These are phyloP conservation scores for Coniochaeta ligniaria DNA, from an alignment of 2,329 filamentous ascomycete genomes.

Conservation along the genomic window DNA sequence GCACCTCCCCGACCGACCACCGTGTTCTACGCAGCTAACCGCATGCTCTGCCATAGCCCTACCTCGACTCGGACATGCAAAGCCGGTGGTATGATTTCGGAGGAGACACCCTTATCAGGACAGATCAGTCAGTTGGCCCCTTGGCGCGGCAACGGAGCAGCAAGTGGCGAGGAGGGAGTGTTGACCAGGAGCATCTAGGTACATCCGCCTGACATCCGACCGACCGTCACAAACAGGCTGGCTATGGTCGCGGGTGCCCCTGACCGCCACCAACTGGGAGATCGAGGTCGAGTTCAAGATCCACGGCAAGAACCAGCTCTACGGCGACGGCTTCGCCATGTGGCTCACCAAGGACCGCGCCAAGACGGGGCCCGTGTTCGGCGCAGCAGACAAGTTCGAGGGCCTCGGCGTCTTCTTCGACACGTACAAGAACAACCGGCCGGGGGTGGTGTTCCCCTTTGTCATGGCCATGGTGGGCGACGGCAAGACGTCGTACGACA, in stretches of 20 bases:
- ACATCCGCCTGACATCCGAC: constrained; percentile 88
- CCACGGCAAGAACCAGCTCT: constrained; percentile 79
- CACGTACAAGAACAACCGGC: constrained; percentile 99
- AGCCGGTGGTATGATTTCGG: constrained; percentile 99
- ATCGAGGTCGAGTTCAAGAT: constrained; percentile 95
- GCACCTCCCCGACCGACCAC: constrained; percentile 19
- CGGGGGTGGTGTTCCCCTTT: constrained; percentile 91
- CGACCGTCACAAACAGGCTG: constrained; percentile 85
- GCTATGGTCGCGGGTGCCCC: constrained; percentile 87
- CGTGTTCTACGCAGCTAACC: background rate
- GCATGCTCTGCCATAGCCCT: constrained; percentile 54
- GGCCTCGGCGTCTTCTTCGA: constrained; percentile 94
- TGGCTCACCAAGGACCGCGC: constrained; percentile 95
- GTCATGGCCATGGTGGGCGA: constrained; percentile 98
- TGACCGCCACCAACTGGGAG: constrained; percentile 99
- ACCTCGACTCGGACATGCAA: constrained; percentile 96
- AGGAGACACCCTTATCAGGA: constrained; percentile 80
- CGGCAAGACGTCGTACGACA: constrained; percentile 82
- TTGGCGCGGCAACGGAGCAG: background rate
- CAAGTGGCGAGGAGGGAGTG: background rate
- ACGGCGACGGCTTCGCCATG: constrained; percentile 94
- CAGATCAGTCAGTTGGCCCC: constrained; percentile 50
- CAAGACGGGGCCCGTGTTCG: constrained; percentile 76
- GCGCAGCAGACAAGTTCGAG: constrained; percentile 81
- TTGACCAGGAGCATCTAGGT: constrained; percentile 43